Evolutionary conservation across 225 moss, liverwort and hornwort genomes (phyloP), one percentile per base, ranked within the genome.

Genomic region (Physcomitrium patens): DNA sequence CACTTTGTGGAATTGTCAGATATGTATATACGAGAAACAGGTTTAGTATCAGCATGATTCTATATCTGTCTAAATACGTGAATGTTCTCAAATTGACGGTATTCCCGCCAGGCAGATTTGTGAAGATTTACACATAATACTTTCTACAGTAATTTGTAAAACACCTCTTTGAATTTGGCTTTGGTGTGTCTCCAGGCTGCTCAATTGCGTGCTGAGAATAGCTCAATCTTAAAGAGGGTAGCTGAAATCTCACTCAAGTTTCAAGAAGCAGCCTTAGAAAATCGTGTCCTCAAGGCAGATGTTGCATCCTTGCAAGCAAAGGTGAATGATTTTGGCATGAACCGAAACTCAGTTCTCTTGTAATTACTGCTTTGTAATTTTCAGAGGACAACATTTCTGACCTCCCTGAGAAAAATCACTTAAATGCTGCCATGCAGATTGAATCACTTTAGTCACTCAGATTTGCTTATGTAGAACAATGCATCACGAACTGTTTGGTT

Each of bases 221-320:
- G 85, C 19, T 81, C 84, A 12, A 84, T 99, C 62, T 60, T 89
- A 69, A 89, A 99, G 80, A 89, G 86, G 46, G 80, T 99, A 26
- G 67, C 82, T 17, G 89, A 90, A 41, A 83, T 93, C 62, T 89
- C 81, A 28, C 85, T 90, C 54, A 93, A 93, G 74, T 95, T 87
- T 63, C 91, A 90, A 79, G 90, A 95, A 75, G 95, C 99, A 64
- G 90, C 90, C n/a, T 79, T 93, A 37, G 95, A 99, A 71, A 99
- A 99, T 76, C 90, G 95, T 66, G 91, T 92, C 14, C 70, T 99
- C 20, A 48, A 17, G 66, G 24, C 9, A 26, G 48, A 26, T 14
- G 4, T 19, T 53, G 58, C 47, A 11, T 60, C 56, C 17, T 59
- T 47, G 47, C 15, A 60, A 84, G 89, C 89, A 18, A 99, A 93